These are phyloP conservation scores for Phialophora expanda DNA, from an alignment of 2,329 filamentous ascomycete genomes.

Conservation along the genomic window DNA sequence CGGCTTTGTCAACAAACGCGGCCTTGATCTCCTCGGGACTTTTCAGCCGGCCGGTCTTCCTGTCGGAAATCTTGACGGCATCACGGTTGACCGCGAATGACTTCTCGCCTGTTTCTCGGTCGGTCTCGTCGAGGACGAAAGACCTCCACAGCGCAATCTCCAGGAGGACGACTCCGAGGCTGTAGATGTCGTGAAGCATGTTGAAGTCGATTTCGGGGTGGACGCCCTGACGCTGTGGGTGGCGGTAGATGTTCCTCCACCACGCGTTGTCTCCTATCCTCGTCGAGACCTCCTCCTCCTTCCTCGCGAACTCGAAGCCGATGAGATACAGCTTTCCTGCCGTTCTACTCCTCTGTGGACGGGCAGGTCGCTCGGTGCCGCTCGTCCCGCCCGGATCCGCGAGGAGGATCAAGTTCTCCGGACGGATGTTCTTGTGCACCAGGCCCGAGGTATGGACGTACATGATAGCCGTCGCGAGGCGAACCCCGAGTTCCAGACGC, in stretches of 20 bases:
- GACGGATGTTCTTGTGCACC: background rate
- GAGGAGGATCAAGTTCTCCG: background rate
- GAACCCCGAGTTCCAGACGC: too few relatives aligned
- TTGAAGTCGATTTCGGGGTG: background rate
- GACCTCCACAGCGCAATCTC: background rate
- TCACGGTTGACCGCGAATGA: background rate
- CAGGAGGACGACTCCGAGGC: background rate
- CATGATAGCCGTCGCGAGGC: background rate
- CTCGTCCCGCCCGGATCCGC: background rate
- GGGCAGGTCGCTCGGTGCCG: background rate
- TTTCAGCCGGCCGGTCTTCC: background rate
- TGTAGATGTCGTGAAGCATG: background rate
- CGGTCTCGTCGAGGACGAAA: background rate
- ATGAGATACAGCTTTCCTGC: background rate
- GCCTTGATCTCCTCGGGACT: background rate
- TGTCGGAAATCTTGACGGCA: background rate
- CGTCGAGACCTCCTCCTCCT: background rate
- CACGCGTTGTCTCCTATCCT: background rate
- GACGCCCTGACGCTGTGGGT: background rate
- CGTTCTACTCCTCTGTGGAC: background rate
- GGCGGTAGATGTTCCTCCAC: background rate
- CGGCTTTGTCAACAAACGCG: background rate
- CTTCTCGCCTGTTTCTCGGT: background rate
- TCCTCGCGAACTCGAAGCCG: background rate
- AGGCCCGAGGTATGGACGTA: background rate